Evolutionary conservation across 164 flowering plant genomes (phyloP).

Genomic region (Amborella trichopoda): DNA sequence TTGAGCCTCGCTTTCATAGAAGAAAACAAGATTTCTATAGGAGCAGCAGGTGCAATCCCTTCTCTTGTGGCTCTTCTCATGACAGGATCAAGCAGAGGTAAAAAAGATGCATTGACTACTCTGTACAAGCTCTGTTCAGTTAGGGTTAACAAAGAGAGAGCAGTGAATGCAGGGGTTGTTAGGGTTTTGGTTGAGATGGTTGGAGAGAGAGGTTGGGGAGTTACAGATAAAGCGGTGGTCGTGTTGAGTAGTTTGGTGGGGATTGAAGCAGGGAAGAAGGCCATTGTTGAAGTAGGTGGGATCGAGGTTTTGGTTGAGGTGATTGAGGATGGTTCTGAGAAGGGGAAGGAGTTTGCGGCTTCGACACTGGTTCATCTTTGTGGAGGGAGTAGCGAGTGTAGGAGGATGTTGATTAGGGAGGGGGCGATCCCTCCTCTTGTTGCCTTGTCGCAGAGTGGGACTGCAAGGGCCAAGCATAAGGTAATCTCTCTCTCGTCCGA

Average conservation of each 20-base stretch:
- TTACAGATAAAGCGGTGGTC: conserved; percentile 95
- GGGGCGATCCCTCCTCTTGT: conserved; percentile 96
- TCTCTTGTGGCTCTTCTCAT: conserved; percentile 67
- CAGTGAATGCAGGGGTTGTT: conserved; percentile 82
- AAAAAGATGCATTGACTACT: conserved; percentile 91
- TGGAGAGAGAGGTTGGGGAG: conserved; percentile 57
- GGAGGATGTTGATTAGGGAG: conserved; percentile 77
- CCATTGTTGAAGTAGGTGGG: conserved; percentile 83
- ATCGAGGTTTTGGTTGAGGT: conserved; percentile 83
- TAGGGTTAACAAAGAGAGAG: conserved; percentile 75
- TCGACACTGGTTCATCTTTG: conserved; percentile 70
- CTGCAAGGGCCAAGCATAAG: conserved; percentile 80
- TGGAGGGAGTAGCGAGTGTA: conserved; percentile 38
- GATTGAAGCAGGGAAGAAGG: conserved; percentile 44
- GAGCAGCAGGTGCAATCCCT: conserved; percentile 94
- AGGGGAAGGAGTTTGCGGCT: conserved; percentile 93
- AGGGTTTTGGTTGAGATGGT: conserved; percentile 69
- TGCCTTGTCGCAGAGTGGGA: conserved; percentile 76
- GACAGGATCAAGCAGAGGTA: conserved; percentile 63
- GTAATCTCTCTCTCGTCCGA: conserved; percentile 27
- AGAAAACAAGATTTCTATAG: conserved; percentile 73
- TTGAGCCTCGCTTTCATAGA: conserved; percentile 63
- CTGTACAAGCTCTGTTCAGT: conserved; percentile 73
- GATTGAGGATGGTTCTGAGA: conserved; percentile 71
- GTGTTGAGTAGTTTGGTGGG: conserved; percentile 74